Evolutionary conservation across 2,329 filamentous ascomycete species (phyloP).

Genomic region (Diaporthe aspalathi): DNA sequence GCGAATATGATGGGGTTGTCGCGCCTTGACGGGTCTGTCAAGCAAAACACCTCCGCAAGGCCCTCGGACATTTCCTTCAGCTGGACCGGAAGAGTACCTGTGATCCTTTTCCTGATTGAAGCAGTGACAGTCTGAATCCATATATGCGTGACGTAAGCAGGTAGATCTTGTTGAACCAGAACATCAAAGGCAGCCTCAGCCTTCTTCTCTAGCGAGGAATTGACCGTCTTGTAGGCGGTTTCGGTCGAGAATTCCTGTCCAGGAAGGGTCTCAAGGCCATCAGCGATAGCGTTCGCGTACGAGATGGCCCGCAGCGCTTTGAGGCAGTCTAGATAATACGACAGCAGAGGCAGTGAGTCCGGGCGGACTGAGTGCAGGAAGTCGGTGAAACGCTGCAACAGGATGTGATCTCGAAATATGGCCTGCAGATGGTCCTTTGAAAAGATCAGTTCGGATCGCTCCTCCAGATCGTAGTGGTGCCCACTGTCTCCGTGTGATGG

Average conservation of each 20-base stretch:
- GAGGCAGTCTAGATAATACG: slow-evolving; percentile 77
- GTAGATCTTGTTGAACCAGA: slow-evolving; percentile 74
- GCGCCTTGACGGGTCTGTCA: slow-evolving; percentile 77
- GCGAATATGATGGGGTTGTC: slow-evolving; percentile 84
- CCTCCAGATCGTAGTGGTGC: slow-evolving; percentile 66
- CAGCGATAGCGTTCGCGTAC: slow-evolving; percentile 76
- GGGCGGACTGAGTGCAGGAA: slow-evolving; percentile 72
- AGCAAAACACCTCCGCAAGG: slow-evolving; percentile 80
- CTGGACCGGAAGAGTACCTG: slow-evolving; percentile 72
- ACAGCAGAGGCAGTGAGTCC: slow-evolving; percentile 74
- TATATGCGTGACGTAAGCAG: slow-evolving; percentile 76
- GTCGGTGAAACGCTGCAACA: slow-evolving; percentile 73
- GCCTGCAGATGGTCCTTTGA: slow-evolving; percentile 72
- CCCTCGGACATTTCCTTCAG: slow-evolving; percentile 77
- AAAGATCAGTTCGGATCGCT: slow-evolving; percentile 73
- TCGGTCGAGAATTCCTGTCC: slow-evolving; percentile 66
- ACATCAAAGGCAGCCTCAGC: slow-evolving; percentile 72
- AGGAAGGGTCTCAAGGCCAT: slow-evolving; percentile 67
- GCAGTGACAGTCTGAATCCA: slow-evolving; percentile 77
- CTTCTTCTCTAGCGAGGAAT: slow-evolving; percentile 70
- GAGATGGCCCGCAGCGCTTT: slow-evolving; percentile 78
- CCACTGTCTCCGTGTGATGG: slow-evolving; percentile 47
- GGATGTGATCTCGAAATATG: slow-evolving; percentile 73
- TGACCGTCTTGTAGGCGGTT: slow-evolving; percentile 63
- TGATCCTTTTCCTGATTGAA: slow-evolving; percentile 75